Evolutionary conservation across 2,329 filamentous ascomycete genomes (phyloP), one percentile per base, ranked within the genome.

Genomic region (Balansia obtecta): DNA sequence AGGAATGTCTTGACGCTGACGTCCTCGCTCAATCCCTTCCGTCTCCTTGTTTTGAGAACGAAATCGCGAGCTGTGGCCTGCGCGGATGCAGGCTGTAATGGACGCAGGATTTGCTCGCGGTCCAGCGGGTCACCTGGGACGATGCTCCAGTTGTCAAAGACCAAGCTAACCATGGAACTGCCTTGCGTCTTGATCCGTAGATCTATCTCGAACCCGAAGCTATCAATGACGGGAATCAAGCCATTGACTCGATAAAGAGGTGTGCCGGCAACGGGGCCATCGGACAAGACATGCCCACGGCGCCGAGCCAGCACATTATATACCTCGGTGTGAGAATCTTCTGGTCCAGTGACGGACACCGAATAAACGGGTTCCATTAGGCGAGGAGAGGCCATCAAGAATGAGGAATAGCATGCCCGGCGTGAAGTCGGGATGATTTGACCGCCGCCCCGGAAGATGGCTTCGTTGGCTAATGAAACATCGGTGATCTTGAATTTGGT

Each of bases 121-220:
- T 98, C 93, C 34, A 98, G 76, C 40, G 93, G 93, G 66, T 98
- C 93, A 50, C 93, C 93, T 1, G 93, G 93, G 1, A 98, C 91
- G 54, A 97, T 88, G 61, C 79, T 89, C 93, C 93, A 98, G 56
- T 87, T 83, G 64, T 98, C 93, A 67, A 98, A 98, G 12, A 95
- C 88, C 37, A 98, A 76, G 59, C 84, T 89, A 49, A 97, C 82
- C 61, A 88, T 90, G 50, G 90, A 89, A 65, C 89, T 85, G 48
- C 93, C 91, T 71, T 96, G 88, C 0, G 91, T 96, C 68, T 95
- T 90, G 63, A 97, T 97, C 55, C 93, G 79, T 52, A 98, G 75
- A 71, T 98, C 93, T 13, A 93, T 97, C 73, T 98, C 93, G 68
- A 98, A 97, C 18, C 93, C 93, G 62, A 98, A 98, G 32, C 84